phyloP scores from a whole-genome alignment of 139 green algal genomes.

The Yamagishiella unicocca region DNA sequence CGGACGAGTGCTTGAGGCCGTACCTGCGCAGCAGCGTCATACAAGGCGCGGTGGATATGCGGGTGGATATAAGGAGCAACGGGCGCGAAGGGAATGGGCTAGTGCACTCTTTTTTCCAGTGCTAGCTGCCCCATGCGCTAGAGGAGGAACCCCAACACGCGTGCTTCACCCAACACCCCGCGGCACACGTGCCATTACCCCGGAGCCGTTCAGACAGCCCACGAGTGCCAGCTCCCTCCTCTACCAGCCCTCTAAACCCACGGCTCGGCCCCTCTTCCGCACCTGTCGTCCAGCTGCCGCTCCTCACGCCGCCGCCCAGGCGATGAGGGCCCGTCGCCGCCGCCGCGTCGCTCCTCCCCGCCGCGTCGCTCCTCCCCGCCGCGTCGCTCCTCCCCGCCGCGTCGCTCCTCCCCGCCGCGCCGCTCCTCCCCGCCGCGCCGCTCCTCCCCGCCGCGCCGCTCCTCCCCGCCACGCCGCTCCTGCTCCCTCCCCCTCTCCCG shows the following conservation, averaged over 20 bases:
- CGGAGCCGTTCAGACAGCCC: no score
- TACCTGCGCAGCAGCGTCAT: slow-evolving; percentile 47
- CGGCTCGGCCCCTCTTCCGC: neutral
- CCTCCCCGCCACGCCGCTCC: neutral
- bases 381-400: neutral
- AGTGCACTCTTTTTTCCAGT: no score
- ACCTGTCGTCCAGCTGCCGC: slow-evolving; percentile 31
- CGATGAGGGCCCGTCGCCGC: neutral
- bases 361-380: neutral
- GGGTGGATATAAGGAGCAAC: no score
- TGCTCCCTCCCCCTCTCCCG: neutral
- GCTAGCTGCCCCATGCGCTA: no score
- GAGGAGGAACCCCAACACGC: no score
- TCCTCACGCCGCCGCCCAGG: neutral
- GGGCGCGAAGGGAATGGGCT: no score
- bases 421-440: neutral
- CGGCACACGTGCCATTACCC: no score
- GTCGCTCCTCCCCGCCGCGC: neutral
- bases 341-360: neutral
- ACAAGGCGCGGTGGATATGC: no score
- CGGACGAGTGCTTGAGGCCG: slow-evolving; percentile 42
- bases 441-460: neutral
- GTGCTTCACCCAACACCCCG: no score
- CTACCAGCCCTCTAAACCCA: no score
- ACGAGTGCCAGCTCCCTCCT: no score